Conservation (phyloP, 1,139 yeast genomes). For the Yamadazyma pseudoaaseri region DNA sequence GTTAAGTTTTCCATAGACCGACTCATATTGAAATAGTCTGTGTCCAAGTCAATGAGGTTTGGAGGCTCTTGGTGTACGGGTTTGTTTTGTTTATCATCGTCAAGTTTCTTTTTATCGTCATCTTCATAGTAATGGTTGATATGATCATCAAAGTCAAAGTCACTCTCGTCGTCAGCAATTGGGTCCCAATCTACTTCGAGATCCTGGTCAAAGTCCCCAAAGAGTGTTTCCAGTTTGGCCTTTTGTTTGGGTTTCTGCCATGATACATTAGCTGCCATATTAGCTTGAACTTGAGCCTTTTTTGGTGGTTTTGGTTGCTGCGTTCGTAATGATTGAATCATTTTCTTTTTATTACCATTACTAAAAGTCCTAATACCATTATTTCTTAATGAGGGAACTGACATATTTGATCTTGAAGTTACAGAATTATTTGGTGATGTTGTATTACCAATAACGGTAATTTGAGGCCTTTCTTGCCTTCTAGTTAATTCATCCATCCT, state of each 20-base stretch:
- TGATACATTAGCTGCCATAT: slow-evolving; percentile 47
- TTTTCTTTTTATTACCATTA: slow-evolving; percentile 12
- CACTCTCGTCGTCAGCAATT: slow-evolving; percentile 7
- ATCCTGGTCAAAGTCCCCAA: slow-evolving; percentile 50
- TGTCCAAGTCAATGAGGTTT: slow-evolving; percentile 38
- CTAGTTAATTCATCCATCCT: slow-evolving; percentile 39
- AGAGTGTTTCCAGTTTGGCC: slow-evolving; percentile 23
- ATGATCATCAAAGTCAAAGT: slow-evolving; percentile 1
- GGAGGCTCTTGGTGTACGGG: slow-evolving; percentile 8
- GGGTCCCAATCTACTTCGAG: slow-evolving; percentile 30
- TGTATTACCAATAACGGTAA: slow-evolving; percentile 1
- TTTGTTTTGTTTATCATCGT: slow-evolving; percentile 3
- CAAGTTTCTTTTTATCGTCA: neutral
- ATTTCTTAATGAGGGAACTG: slow-evolving; percentile 31
- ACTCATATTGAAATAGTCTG: slow-evolving; percentile 17
- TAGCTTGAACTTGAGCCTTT: slow-evolving; percentile 24
- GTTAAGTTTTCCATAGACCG: slow-evolving; percentile 20
- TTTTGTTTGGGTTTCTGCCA: slow-evolving; percentile 22
- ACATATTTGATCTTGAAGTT: slow-evolving; percentile 7
- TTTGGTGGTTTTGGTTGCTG: slow-evolving; percentile 11
- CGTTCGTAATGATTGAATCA: slow-evolving; percentile 41
- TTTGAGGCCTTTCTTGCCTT: slow-evolving; percentile 13
- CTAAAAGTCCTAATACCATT: slow-evolving; percentile 12
- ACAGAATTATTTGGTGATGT: slow-evolving; percentile 18
- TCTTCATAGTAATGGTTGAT: slow-evolving; percentile 1